phyloP scores from a whole-genome alignment of 306 rosid genomes.

The Dalbergia cochinchinensis region DNA sequence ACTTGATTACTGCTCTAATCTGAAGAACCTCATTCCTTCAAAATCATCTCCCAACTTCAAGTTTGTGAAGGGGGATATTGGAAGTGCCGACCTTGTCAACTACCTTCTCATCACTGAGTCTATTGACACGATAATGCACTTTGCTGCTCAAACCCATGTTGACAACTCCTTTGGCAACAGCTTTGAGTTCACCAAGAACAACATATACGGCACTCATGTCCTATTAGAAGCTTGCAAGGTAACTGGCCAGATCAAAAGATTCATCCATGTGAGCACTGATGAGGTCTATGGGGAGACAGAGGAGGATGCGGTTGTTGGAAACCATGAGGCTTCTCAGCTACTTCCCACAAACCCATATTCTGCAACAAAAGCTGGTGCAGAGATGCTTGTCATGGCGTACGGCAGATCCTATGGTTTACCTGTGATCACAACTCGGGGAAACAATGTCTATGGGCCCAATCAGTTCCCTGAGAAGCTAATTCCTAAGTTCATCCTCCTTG shows the following conservation, averaged over 20 bases:
- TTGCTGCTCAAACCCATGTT: slow-evolving; percentile 96
- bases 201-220: slow-evolving; percentile 92
- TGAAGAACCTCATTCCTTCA: slow-evolving; percentile 85
- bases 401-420: slow-evolving; percentile 91
- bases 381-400: slow-evolving; percentile 97
- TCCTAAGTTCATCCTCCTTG: slow-evolving; percentile 90
- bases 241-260: slow-evolving; percentile 89
- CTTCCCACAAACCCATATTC: slow-evolving; percentile 95
- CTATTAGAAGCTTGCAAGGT: slow-evolving; percentile 93
- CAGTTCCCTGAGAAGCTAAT: slow-evolving; percentile 92
- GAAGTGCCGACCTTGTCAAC: slow-evolving; percentile 93
- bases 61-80: slow-evolving; percentile 95
- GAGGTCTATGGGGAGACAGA: slow-evolving; percentile 97
- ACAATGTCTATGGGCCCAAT: slow-evolving; percentile 92
- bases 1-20: slow-evolving; percentile 91
- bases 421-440: slow-evolving; percentile 91
- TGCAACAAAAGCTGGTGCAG: slow-evolving; percentile 95
- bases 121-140: slow-evolving; percentile 92
- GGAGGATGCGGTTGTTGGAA: slow-evolving; percentile 91
- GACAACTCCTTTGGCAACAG: slow-evolving; percentile 94
- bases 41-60: slow-evolving; percentile 80
- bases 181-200: slow-evolving; percentile 95
- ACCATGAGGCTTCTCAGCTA: slow-evolving; percentile 94
- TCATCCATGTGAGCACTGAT: slow-evolving; percentile 95
- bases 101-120: slow-evolving; percentile 84